Base-by-base conservation (phyloP, 495 filamentous ascomycete species). In the Xylaria acuta region DNA sequence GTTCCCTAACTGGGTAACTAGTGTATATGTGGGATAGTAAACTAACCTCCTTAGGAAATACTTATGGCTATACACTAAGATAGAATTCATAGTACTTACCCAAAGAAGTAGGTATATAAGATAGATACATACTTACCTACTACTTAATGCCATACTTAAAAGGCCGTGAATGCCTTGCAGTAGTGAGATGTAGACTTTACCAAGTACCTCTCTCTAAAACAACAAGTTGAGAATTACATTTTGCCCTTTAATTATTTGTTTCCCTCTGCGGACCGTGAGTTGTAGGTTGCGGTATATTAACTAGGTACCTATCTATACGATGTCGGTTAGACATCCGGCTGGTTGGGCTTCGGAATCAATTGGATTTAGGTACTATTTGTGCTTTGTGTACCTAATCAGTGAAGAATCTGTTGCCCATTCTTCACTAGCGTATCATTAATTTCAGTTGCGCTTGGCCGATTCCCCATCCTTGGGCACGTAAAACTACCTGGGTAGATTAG, bases 391-490 rank as follows among this genome's bases (percentile, higher is more conserved):
- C n/a, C n/a, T 56, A 32, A 32, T 20, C 3, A 56, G 53, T 18
- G 53, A 56, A 20, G 53, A 56, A 16, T 34, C 14, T 18, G 5
- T 1, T 38, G 20, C 20, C 34, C 9, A 60, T 38, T 38, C 58
- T 5, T 38, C 27, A 12, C 58, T 60, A 60, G 58, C 58, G 58
- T 22, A 60, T 60, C 32, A 53, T 32, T 47, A 53, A 51, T 67
- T 67, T 67, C 64, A 32, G 64, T 8, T 53, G 64, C 8, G 45
- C 40, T 38, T 30, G 45, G 64, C 12, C 34, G 34, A 56, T 41
- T 67, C 49, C 27, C 49, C 65, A 54, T 41, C 65, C 11, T 30
- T 60, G 25, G 32, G 65, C 18, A 67, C 65, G 49, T 27, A 41
- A 54, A 56, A 32, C 20, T 30, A 32, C 14, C 27, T 56, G 16